A percentile compares a stretch with the other conserved stretches of the same genome.
Evolutionary conservation across 2,329 filamentous ascomycete species (phyloP).

Genomic region (Colletotrichum tropicicola): DNA sequence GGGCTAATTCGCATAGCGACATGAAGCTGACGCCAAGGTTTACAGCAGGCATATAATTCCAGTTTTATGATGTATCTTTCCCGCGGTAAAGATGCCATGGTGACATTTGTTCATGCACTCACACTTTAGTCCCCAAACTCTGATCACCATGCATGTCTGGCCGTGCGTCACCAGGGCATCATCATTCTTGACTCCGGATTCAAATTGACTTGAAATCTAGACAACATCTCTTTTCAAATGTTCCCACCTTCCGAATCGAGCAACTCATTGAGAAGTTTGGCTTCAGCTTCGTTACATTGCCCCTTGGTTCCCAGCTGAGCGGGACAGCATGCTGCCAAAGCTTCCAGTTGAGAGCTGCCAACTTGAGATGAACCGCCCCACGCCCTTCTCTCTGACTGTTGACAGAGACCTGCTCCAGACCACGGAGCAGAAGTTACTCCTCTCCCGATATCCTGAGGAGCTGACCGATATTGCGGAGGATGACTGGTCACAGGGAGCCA

Average conservation of each 20-base stretch:
- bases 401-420: constrained; percentile 23
- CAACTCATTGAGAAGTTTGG: neutral
- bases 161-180: neutral
- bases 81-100: too few species aligned
- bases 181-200: too few species aligned
- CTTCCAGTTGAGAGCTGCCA: neutral
- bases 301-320: neutral
- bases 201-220: too few species aligned
- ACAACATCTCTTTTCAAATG: neutral
- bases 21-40: too few species aligned
- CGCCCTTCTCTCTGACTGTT: neutral
- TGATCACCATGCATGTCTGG: neutral
- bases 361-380: constrained; percentile 7
- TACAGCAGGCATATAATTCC: too few species aligned
- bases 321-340: neutral
- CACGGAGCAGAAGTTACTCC: constrained; percentile 19
- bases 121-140: too few species aligned
- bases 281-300: neutral
- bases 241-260: neutral
- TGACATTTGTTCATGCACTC: too few species aligned
- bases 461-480: constrained; percentile 17
- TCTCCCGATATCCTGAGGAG: constrained; percentile 20
- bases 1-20: too few species aligned
- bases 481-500: constrained; percentile 31
- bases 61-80: too few species aligned